Conservation (phyloP, 108 stramenopile genomes). For the Epipyxis sp. region DNA sequence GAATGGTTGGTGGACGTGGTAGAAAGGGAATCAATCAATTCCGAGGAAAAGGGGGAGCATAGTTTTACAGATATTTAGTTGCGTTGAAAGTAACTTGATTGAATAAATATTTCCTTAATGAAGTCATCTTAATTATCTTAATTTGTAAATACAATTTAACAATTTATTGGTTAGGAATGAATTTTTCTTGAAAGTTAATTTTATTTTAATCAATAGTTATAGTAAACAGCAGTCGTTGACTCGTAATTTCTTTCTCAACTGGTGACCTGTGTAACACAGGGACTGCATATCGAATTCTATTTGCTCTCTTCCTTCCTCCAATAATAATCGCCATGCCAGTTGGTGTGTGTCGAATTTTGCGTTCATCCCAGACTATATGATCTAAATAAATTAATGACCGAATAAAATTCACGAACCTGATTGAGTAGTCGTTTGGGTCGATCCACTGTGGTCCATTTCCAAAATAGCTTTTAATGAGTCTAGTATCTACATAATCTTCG, state of each 20-base stretch:
- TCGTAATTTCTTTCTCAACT: background rate
- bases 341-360: background rate
- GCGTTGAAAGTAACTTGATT: too few relatives aligned
- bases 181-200: too few relatives aligned
- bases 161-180: too few relatives aligned
- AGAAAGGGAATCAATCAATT: conserved; percentile 3
- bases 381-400: background rate
- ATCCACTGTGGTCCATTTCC: background rate
- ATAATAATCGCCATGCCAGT: background rate
- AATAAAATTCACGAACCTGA: background rate
- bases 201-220: background rate
- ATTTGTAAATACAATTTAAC: too few relatives aligned
- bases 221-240: background rate
- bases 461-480: background rate
- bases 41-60: background rate
- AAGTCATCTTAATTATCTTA: too few relatives aligned
- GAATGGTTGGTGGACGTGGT: conserved; percentile 51
- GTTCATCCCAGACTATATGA: background rate
- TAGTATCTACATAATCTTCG: background rate
- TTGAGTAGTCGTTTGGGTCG: background rate
- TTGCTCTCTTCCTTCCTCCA: background rate
- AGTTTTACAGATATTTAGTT: conserved; percentile 48
- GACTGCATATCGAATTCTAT: background rate
- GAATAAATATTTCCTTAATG: too few relatives aligned
- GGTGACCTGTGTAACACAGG: background rate